Evolutionary conservation across 1,139 yeast genomes (phyloP), one percentile per base, ranked within the genome.

Genomic region (Citeromyces hawaiiensis): DNA sequence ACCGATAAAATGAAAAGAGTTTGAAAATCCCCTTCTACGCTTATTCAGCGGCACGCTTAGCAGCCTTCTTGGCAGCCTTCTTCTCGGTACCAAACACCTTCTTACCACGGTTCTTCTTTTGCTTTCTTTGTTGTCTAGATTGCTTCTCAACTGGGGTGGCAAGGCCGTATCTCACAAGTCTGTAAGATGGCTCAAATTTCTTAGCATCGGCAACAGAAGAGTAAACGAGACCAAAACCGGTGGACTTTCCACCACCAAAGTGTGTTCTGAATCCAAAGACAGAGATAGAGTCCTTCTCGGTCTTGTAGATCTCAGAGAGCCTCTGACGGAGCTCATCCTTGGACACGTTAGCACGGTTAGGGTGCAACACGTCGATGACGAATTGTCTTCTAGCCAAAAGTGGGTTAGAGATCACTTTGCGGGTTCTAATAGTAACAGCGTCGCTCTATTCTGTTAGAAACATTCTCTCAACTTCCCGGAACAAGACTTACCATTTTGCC

Each of bases 101-200:
- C 87, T 82, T 81, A 64, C 85, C 96, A 81, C 97, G 88, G 95
- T 91, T 91, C 91, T 91, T 91, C 88, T 85, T 86, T 83, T 91
- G 98, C 76, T 93, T 93, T 80, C 98, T 87, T 78, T 93, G 98
- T 78, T 88, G 96, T 87, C 97, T 87, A 60, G 96, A 86, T 61
- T 96, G 76, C 79, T 86, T 87, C 70, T 91, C 97, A 61, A 81
- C 87, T 80, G 85, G 86, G 57, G 73, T 74, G 66, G 95, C 96
- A 67, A 88, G 79, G 63, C 97, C 98, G 77, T 85, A 83, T 83
- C 99, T 91, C 61, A 91, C 95, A 66, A 87, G 86, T 77, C 99
- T 88, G 94, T 91, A 91, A 57, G 87, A 66, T 76, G 99, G 98
- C 77, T 91, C 99, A 70, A 91, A 91, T 73, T 79, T 88, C 83